These are phyloP conservation scores for Fusarium solani-melongenae DNA, from an alignment of 2,329 filamentous ascomycete genomes.

Conservation along the genomic window DNA sequence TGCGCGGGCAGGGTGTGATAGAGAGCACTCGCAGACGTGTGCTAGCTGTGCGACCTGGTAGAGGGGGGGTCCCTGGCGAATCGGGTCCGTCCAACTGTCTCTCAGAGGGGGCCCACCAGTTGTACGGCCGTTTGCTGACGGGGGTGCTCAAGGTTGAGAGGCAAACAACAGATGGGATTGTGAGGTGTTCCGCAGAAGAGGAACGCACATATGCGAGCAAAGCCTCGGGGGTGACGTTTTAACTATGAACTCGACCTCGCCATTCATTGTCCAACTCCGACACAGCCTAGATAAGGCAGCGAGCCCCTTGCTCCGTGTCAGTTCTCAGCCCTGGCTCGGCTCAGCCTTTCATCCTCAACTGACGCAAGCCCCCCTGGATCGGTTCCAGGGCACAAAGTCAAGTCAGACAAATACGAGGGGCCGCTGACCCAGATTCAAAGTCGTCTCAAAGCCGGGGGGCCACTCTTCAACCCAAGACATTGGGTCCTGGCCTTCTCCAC, in stretches of 20 bases:
- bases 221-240: background rate
- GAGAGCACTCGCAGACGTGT: constrained; percentile 14
- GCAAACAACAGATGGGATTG: background rate
- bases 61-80: constrained; percentile 25
- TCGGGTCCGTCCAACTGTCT: constrained; percentile 20
- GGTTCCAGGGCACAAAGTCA: constrained; percentile 16
- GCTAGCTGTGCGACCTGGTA: constrained; percentile 17
- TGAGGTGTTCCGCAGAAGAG: background rate
- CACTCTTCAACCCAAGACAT: constrained; percentile 3
- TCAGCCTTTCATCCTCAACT: background rate
- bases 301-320: background rate
- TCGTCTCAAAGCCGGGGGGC: constrained; percentile 3
- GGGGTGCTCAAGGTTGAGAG: background rate
- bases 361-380: constrained; percentile 6
- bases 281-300: background rate
- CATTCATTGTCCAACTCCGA: background rate
- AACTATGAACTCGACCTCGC: background rate
- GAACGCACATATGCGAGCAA: background rate
- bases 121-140: constrained; percentile 4
- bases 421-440: constrained; percentile 22
- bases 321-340: background rate
- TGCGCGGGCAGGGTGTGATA: constrained; percentile 27
- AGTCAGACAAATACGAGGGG: constrained; percentile 29
- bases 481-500: constrained; percentile 1
- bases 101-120: background rate